phyloP scores from a whole-genome alignment of 2,329 filamentous ascomycete genomes.

The Aspergillus sp. region DNA sequence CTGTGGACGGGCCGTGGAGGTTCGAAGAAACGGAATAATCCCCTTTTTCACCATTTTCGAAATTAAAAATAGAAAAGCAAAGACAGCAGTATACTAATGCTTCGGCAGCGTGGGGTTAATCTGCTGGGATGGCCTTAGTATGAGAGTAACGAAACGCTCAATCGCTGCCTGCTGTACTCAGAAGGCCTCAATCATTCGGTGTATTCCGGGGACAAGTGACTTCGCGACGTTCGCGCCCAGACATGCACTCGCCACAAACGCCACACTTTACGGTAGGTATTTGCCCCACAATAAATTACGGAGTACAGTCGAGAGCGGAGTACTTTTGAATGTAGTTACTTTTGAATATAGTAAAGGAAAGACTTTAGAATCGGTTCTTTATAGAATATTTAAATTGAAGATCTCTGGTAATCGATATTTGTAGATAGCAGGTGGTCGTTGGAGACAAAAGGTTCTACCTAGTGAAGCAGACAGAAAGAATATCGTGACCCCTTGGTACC shows the following conservation, averaged over 20 bases:
- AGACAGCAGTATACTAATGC: constrained; percentile 17
- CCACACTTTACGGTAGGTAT: not conserved
- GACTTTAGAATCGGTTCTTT: no score
- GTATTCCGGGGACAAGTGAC: not conserved
- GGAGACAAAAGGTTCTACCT: no score
- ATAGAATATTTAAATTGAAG: no score
- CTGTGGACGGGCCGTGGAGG: constrained; percentile 18
- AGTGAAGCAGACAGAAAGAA: no score
- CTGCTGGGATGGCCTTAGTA: not conserved
- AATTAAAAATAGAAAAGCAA: constrained; percentile 1
- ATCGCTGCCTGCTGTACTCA: not conserved
- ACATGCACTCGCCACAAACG: constrained; percentile 4
- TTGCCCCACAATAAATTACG: not conserved
- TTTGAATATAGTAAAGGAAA: no score
- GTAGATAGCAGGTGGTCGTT: no score
- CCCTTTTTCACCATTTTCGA: constrained; percentile 8
- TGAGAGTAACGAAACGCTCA: not conserved
- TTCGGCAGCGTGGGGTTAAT: not conserved
- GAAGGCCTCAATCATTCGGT: not conserved
- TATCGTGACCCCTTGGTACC: no score
- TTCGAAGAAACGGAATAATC: constrained; percentile 26
- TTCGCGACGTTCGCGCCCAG: no score
- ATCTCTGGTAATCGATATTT: no score
- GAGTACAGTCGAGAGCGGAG: not conserved
- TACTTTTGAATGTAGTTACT: not conserved